Evolutionary conservation across 2,329 filamentous ascomycete species (phyloP), one percentile per base, ranked within the genome.

Genomic region (Penicillium psychrosexuale): DNA sequence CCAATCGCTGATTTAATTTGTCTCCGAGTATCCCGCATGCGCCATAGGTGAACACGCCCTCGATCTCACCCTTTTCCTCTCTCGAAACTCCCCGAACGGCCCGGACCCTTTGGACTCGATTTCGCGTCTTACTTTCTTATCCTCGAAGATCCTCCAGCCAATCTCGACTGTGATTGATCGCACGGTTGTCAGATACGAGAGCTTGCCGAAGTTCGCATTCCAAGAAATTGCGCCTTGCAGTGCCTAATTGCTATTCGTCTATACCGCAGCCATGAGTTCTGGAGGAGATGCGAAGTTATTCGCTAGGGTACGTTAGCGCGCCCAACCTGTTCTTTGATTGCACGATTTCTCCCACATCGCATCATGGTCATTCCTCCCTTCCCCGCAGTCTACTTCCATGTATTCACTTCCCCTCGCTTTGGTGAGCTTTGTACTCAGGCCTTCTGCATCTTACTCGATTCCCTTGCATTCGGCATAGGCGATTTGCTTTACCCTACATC

Each of bases 211-310:
- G 17, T 43, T 53, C 38, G 34, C 46, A 28, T 46, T 45, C 39
- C 39, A 54, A 43, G 47, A 53, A 43, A 33, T 33, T 38, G 15
- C 49, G 43, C 53, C 36, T 36, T 34, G n/a, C 11, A 24, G 36
- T 38, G 24, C 31, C 22, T 19, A 48, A 31, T 52, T 55, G 48
- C 55, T 48, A 59, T 61, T 61, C 54, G 60, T 43, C 47, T 50
- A 61, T 46, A 48, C 53, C 55, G 59, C 61, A 69, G 78, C 64
- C 65, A 87, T 86, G 83, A 84, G 80, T 74, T 79, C 82, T 60
- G 90, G 90, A 78, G 91, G 94, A 77, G 94, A 97, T 85, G 96
- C 94, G 79, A 97, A 97, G 85, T 87, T 99, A 79, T 99, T 99
- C 81, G 93, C 94, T 76, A 87, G 94, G 81, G 94, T 99, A 87